phyloP scores from a whole-genome alignment of 768 basidiomycete genomes.

The Paxillus ammoniavirescens region DNA sequence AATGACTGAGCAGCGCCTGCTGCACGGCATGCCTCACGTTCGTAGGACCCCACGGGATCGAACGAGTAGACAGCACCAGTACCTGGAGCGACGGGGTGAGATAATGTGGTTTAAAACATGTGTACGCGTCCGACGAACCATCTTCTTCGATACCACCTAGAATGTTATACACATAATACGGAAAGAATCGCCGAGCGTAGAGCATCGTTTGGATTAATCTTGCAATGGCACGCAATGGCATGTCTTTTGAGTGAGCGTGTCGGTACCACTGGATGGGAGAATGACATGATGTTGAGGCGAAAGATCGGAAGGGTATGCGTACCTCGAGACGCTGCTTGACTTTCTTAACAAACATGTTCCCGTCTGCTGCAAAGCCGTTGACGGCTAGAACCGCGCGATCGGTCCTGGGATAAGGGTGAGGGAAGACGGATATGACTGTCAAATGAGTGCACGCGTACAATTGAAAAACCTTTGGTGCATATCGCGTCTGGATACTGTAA shows the following conservation, averaged over 20 bases:
- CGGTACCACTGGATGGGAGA: constrained; percentile 78
- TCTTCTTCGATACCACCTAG: constrained; percentile 96
- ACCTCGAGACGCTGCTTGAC: constrained; percentile 96
- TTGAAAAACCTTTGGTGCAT: constrained; percentile 93
- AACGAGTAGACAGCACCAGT: constrained; percentile 99
- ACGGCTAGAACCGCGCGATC: constrained; percentile 92
- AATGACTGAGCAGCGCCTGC: constrained; percentile 94
- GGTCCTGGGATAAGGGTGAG: constrained; percentile 51
- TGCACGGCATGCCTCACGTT: constrained; percentile 94
- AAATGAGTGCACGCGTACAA: constrained; percentile 55
- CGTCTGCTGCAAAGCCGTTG: constrained; percentile 97
- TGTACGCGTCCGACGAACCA: constrained; percentile 50
- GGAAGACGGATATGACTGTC: too few relatives aligned
- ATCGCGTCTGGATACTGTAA: constrained; percentile 97
- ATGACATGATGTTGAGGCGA: not conserved
- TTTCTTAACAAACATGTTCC: constrained; percentile 96
- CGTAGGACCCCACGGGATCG: constrained; percentile 97
- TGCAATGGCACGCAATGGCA: constrained; percentile 97
- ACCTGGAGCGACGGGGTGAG: constrained; percentile 45
- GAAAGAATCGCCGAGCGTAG: constrained; percentile 95
- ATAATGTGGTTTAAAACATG: not conserved
- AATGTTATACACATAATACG: constrained; percentile 97
- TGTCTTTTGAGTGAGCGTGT: constrained; percentile 95
- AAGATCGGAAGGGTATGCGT: constrained; percentile 23
- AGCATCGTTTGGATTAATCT: constrained; percentile 98